Conservation (phyloP, 805 yeast species). For the Vanderwaltozyma yarrowii region DNA sequence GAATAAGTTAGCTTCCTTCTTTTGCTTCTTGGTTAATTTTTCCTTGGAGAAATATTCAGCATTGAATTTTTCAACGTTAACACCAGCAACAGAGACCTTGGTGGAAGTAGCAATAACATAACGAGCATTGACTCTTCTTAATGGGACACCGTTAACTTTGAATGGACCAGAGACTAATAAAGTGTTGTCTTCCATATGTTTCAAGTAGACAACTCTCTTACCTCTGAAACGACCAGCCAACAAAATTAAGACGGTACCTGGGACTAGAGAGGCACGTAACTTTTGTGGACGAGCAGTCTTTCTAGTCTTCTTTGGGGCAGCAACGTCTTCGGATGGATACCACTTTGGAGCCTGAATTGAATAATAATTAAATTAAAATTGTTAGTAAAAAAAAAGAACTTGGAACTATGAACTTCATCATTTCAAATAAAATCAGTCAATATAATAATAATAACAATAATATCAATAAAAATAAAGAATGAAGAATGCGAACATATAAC, state of each 20-base stretch:
- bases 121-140: constrained; percentile 98
- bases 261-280: constrained; percentile 90
- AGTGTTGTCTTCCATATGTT: constrained; percentile 96
- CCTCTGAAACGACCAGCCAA: constrained; percentile 99
- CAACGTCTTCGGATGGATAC: constrained; percentile 88
- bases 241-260: constrained; percentile 95
- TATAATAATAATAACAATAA: no score
- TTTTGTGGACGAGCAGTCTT: constrained; percentile 88
- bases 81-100: constrained; percentile 65
- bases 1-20: constrained; percentile 90
- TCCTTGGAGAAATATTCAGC: constrained; percentile 96
- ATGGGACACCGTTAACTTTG: constrained; percentile 99
- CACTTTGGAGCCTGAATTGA: constrained; percentile 64
- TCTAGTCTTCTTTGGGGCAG: constrained; percentile 83
- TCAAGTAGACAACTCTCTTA: constrained; percentile 97
- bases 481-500: no score
- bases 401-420: no score
- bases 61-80: constrained; percentile 84
- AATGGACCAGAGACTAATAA: constrained; percentile 96
- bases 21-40: constrained; percentile 69
- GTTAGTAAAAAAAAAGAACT: no score
- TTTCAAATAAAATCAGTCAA: no score
- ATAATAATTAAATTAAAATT: background rate
- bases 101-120: constrained; percentile 99
- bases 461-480: no score